Conservation (phyloP, 805 yeast species). For the Wickerhamiella parazyma region DNA sequence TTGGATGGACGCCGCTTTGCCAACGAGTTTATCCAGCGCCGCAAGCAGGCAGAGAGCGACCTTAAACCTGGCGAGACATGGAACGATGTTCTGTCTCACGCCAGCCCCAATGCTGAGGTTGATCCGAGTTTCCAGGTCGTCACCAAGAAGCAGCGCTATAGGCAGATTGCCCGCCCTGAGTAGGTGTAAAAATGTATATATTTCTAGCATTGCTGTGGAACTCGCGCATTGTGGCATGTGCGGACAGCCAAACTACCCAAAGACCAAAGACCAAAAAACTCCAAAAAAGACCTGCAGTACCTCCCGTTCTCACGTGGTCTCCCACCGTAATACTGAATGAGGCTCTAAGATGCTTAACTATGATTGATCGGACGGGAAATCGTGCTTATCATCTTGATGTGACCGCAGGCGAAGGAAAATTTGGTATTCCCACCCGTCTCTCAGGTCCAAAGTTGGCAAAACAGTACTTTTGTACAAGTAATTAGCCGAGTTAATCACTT, state of each 20-base stretch:
- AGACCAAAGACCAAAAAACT: background rate
- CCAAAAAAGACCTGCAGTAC: background rate
- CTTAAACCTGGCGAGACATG: conserved; percentile 42
- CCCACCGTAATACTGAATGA: too few species aligned
- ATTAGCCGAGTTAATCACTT: too few species aligned
- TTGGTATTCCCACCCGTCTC: background rate
- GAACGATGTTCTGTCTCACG: conserved; percentile 50
- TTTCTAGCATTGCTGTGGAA: too few species aligned
- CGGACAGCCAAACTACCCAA: too few species aligned
- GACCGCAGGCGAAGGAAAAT: background rate
- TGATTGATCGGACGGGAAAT: too few species aligned
- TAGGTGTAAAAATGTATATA: background rate
- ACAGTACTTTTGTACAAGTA: too few species aligned
- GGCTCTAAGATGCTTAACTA: too few species aligned
- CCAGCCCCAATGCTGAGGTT: conserved; percentile 25
- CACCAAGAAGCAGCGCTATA: conserved; percentile 33
- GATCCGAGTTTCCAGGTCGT: conserved; percentile 46
- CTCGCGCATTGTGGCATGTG: too few species aligned
- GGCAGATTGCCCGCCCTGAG: conserved; percentile 16
- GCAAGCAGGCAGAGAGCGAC: conserved; percentile 52
- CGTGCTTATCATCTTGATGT: too few species aligned
- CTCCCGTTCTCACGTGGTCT: too few species aligned
- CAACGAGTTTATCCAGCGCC: conserved; percentile 68
- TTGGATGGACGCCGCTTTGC: conserved; percentile 96
- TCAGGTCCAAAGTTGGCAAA: too few species aligned